Evolutionary conservation across 2,329 filamentous ascomycete species (phyloP).

Genomic region (Aureobasidium sp.): DNA sequence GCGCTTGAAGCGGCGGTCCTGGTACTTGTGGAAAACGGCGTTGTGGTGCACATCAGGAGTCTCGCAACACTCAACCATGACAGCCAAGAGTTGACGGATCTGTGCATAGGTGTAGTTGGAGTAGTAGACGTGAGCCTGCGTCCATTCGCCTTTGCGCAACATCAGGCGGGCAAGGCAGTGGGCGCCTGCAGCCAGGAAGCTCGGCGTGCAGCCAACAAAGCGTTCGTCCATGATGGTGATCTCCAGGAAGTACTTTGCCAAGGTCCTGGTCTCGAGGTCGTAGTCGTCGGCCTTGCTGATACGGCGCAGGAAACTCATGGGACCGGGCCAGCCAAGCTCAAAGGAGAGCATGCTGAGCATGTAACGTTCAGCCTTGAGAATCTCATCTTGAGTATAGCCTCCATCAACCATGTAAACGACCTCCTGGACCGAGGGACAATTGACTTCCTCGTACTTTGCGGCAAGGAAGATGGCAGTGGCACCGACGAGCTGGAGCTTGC

Average conservation of each 20-base stretch:
- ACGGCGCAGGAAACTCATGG: conserved; percentile 93
- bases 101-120: conserved; percentile 87
- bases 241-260: conserved; percentile 97
- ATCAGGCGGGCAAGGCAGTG: conserved; percentile 87
- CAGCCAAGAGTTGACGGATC: conserved; percentile 64
- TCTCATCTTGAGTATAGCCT: conserved; percentile 82
- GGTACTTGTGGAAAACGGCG: conserved; percentile 88
- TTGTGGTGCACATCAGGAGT: conserved; percentile 71
- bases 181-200: conserved; percentile 81
- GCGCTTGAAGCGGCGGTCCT: conserved; percentile 76
- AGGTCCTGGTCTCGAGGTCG: conserved; percentile 84
- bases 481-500: conserved; percentile 90
- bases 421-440: conserved; percentile 88
- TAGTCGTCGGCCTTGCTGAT: conserved; percentile 99
- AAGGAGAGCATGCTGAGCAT: conserved; percentile 97
- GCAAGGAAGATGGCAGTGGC: conserved; percentile 94
- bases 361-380: conserved; percentile 93
- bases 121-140: conserved; percentile 77
- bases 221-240: conserved; percentile 97
- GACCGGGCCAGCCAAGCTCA: conserved; percentile 94
- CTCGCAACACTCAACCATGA: conserved; percentile 82
- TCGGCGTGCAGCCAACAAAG: conserved; percentile 84
- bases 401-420: conserved; percentile 98
- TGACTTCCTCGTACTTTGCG: conserved; percentile 98
- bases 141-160: conserved; percentile 83